A percentile compares a stretch with the other conserved stretches of the same genome.
These are phyloP conservation scores for Chaetothyriales sp. DNA, from an alignment of 2,329 filamentous ascomycete species.

Conservation along the genomic window DNA sequence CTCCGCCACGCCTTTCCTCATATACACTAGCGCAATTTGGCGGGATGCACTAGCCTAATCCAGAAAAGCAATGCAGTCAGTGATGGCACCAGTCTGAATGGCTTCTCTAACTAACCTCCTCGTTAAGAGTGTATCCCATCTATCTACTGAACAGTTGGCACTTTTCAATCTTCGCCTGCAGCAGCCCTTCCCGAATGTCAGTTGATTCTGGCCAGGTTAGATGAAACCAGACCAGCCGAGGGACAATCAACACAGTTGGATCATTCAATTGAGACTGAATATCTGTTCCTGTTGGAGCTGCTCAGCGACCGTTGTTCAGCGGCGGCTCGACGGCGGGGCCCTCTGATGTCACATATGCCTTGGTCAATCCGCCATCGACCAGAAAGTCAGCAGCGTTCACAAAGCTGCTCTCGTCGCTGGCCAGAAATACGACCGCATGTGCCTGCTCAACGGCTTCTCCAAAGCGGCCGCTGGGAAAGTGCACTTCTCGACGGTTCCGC, in stretches of 20 bases:
- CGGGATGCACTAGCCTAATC: too few relatives aligned
- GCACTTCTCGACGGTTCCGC: constrained; percentile 66
- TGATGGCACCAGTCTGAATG: too few relatives aligned
- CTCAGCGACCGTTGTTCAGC: constrained; percentile 23
- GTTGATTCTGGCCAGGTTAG: too few relatives aligned
- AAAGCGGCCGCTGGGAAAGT: constrained; percentile 78
- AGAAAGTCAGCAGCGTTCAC: constrained; percentile 87
- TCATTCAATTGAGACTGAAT: neutral
- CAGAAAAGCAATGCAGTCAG: too few relatives aligned
- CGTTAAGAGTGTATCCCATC: too few relatives aligned
- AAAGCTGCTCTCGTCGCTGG: constrained; percentile 76
- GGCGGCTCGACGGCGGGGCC: constrained; percentile 41
- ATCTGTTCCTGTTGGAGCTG: neutral
- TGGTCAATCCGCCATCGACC: constrained; percentile 90
- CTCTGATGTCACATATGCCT: constrained; percentile 60
- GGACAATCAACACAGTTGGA: neutral
- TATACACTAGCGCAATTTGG: too few relatives aligned
- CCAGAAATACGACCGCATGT: constrained; percentile 73
- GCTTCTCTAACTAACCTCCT: too few relatives aligned
- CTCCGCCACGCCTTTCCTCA: too few relatives aligned
- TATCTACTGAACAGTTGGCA: too few relatives aligned
- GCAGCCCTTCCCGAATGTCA: too few relatives aligned
- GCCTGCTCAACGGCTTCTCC: constrained; percentile 91
- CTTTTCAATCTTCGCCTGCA: too few relatives aligned
- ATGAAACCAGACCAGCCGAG: too few relatives aligned